Percentiles rank a stretch among this genome's conserved stretches.
Evolutionary conservation across 371 early-diverging fungal species (phyloP).

Genomic region (Mortierella polycephala): DNA sequence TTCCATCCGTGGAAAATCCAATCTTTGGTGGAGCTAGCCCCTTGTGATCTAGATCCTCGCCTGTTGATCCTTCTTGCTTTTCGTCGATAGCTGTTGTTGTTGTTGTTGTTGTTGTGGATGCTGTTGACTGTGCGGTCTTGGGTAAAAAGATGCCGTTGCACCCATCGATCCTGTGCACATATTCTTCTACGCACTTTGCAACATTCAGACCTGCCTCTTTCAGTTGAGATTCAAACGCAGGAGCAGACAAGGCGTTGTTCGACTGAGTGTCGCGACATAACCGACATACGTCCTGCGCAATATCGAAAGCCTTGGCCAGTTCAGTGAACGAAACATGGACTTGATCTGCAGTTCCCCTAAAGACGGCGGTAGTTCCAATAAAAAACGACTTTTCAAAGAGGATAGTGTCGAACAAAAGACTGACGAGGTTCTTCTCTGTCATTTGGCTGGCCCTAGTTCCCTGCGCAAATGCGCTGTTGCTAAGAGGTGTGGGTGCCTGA

Average conservation of each 20-base stretch:
- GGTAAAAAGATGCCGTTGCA: conserved; percentile 10
- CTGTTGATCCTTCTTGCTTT: not conserved
- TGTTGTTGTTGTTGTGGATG: not conserved
- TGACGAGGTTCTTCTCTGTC: not conserved
- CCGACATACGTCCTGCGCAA: conserved; percentile 13
- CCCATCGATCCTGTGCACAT: conserved; percentile 1
- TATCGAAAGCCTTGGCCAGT: conserved; percentile 7
- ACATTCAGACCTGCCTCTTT: not conserved
- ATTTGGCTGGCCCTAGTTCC: no score
- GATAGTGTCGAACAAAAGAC: conserved; percentile 17
- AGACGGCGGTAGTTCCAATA: not conserved
- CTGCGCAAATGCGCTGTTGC: no score
- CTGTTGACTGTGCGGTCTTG: not conserved
- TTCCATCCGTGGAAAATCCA: conserved; percentile 2
- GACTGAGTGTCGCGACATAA: not conserved
- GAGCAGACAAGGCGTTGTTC: not conserved
- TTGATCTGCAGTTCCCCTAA: not conserved
- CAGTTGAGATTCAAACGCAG: not conserved
- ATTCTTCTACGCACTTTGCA: not conserved
- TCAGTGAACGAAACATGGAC: conserved; percentile 3
- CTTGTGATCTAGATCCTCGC: not conserved
- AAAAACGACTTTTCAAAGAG: conserved; percentile 23
- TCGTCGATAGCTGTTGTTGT: not conserved
- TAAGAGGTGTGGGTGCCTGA: no score
- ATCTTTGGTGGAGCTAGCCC: not conserved